These are phyloP conservation scores for Lepidium aucheri DNA, from an alignment of 345 rosid species.

Conservation along the genomic window DNA sequence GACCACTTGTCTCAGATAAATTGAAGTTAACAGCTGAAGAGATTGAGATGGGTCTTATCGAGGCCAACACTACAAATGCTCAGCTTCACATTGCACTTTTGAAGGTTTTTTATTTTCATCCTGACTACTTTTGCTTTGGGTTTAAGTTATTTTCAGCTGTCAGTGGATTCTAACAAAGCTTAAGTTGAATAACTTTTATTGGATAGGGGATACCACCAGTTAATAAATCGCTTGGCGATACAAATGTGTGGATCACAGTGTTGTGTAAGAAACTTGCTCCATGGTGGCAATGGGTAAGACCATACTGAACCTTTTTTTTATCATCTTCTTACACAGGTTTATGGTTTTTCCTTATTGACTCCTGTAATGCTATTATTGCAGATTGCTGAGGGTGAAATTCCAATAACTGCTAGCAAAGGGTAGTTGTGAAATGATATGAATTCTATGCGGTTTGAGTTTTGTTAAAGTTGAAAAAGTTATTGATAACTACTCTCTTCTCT, in stretches of 20 bases:
- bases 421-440: conserved; percentile 17
- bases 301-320: not conserved
- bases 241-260: conserved; percentile 69
- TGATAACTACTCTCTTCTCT: conserved; percentile 10
- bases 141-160: not conserved
- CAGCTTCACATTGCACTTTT: conserved; percentile 63
- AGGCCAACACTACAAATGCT: conserved; percentile 40
- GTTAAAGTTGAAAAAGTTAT: not conserved
- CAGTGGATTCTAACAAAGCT: too few species aligned
- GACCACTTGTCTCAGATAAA: conserved; percentile 45
- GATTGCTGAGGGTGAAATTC: conserved; percentile 82
- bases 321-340: not conserved
- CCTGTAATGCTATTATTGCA: conserved; percentile 15
- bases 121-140: not conserved
- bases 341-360: not conserved
- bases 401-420: conserved; percentile 54
- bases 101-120: conserved; percentile 38
- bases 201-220: conserved; percentile 61
- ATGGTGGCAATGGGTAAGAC: conserved; percentile 88
- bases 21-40: conserved; percentile 67
- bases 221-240: conserved; percentile 40
- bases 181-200: too few species aligned
- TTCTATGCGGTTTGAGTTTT: not conserved
- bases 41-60: conserved; percentile 58
- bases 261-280: conserved; percentile 62